Evolutionary conservation across 1,139 yeast species (phyloP).

Genomic region (Protomyces inundatus): DNA sequence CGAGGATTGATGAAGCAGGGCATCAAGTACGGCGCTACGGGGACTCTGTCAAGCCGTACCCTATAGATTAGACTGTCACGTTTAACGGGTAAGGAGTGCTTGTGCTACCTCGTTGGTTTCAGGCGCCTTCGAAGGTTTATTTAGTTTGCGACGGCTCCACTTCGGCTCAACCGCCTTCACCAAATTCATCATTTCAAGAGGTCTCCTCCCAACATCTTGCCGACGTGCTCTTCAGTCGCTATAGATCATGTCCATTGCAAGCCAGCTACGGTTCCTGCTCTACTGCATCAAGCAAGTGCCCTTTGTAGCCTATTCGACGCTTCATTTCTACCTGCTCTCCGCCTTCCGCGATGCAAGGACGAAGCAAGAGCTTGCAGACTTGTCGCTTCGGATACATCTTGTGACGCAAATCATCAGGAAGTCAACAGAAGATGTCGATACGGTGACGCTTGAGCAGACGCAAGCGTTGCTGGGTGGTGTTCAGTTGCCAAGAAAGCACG

Average conservation of each 20-base stretch:
- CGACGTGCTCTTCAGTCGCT: neutral
- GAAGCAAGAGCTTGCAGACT: neutral
- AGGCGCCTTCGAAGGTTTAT: too few species aligned
- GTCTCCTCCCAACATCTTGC: too few species aligned
- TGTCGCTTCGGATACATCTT: neutral
- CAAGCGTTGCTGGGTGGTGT: slow-evolving; percentile 4
- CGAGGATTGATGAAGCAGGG: too few species aligned
- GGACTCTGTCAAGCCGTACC: too few species aligned
- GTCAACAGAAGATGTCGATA: slow-evolving; percentile 2
- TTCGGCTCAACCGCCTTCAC: neutral
- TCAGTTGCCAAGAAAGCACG: neutral
- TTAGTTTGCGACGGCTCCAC: neutral
- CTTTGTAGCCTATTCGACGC: neutral
- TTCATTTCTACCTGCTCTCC: neutral
- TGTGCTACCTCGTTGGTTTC: too few species aligned
- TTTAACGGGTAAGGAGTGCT: too few species aligned
- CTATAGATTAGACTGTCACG: too few species aligned
- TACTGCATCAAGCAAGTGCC: neutral
- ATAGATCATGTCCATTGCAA: neutral
- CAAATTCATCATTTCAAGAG: neutral
- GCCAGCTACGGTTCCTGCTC: neutral
- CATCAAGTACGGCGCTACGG: too few species aligned
- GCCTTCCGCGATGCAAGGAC: neutral
- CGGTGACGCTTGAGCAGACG: slow-evolving; percentile 7
- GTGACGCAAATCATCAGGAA: slow-evolving; percentile 1